Evolutionary conservation across 2,329 filamentous ascomycete genomes (phyloP), one percentile per base, ranked within the genome.

Genomic region (Ciborinia camelliae): DNA sequence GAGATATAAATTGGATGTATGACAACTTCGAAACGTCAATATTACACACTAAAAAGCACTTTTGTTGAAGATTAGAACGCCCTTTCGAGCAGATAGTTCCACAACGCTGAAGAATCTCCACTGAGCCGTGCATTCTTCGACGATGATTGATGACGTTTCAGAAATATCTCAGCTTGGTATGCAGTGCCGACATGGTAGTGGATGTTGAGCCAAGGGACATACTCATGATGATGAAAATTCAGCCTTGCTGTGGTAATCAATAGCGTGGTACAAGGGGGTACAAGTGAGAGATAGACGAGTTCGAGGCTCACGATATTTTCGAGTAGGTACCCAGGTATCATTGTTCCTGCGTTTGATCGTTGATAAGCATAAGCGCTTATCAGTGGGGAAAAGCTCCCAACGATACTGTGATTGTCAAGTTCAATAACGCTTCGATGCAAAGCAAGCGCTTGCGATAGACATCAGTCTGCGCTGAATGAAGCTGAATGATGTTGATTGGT

Each of bases 21-120:
- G 32, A 63, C 62, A 50, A 50, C 20, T 63, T 58, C 54, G 54
- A 63, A 63, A 63, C 62, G 53, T 59, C 62, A 63, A 63, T 63
- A 63, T 63, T 63, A 63, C 62, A 63, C 62, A 48, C 26, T 35
- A 50, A 63, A 63, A 63, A 63, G 53, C 37, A 58, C 26, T 37
- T 50, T 51, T 15, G 23, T 59, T 57, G 62, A 58, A 55, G 53
- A 63, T 63, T 53, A 63, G 39, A 43, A 58, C 52, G 53, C 62
- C 53, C 39, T 12, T 50, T 58, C 23, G n/a, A 47, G 41, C 28
- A 12, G 35, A 58, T 14, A 32, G 62, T 63, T 59, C 43, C 52
- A 63, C 62, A 59, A 59, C 12, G 43, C 45, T 63, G 26, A 63
- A 47, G 62, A 63, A 58, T 35, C 45, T 43, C 26, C 54, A 37